Base-by-base conservation (phyloP, 352 stramenopile species). In the Hyaloperonospora brassicae region DNA sequence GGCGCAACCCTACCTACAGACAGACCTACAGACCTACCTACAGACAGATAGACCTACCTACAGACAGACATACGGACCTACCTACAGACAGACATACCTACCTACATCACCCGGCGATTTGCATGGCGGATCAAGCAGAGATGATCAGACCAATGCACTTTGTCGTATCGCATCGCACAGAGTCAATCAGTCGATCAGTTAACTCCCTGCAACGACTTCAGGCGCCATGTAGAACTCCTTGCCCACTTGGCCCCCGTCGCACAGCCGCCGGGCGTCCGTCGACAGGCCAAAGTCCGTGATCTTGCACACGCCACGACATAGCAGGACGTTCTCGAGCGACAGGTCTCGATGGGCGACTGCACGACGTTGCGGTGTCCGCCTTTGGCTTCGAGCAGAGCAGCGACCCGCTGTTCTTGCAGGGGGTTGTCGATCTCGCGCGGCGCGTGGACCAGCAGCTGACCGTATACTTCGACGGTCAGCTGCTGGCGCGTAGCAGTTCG, bases 161-260 rank as follows among this genome's bases (percentile, higher is more conserved):
- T 17, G 17, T 17, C 17, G 17, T 17, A 17, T 17, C 17, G 17
- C 17, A 17, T 17, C 17, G 17, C 17, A 17, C 17, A 17, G 17
- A 17, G 17, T 17, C 17, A 17, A 17, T 17, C 17, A 17, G 17
- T 17, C 17, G 17, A 17, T 17, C 17, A 17, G 17, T 0, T 17
- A 17, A 17, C 17, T 17, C 17, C 17, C 61, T 0, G 62, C 59
- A 0, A 86, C 70, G 1, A 86, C 52, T 42, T 89, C 76, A 2
- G 74, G 73, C 0, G 79, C 73, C 76, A 86, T 87, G 53, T 86
- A 87, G 46, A 68, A 74, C n/a, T 70, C 53, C 30, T 86, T 86
- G 13, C 78, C 73, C 8, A 87, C 76, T 57, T 38, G 48, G 8
- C 67, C 58, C 42, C 66, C 76, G 0, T 49, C 36, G 34, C 66